Conservation (phyloP, 1,284 basidiomycete genomes). For the Ceratobasidium sp. region DNA sequence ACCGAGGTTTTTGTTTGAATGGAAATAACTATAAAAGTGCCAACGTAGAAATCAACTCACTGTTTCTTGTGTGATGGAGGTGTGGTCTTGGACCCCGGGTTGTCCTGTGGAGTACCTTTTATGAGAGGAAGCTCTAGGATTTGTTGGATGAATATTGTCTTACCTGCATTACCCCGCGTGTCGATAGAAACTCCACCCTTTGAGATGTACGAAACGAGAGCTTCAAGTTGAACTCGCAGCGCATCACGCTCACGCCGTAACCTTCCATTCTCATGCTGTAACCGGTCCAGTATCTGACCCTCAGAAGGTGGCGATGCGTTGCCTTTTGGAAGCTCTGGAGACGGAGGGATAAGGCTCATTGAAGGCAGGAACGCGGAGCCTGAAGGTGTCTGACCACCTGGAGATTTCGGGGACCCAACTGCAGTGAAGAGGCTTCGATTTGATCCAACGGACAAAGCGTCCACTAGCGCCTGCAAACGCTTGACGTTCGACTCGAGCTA, state of each 20-base stretch:
- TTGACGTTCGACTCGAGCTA: slow-evolving; percentile 23
- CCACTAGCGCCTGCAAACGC: slow-evolving; percentile 15
- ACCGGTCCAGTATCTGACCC: not conserved
- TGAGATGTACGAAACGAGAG: slow-evolving; percentile 13
- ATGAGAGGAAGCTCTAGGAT: not conserved
- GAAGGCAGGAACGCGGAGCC: not conserved
- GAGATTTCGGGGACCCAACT: not conserved
- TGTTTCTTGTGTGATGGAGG: too few species aligned
- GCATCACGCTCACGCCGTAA: slow-evolving; percentile 19
- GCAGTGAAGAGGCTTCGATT: not conserved
- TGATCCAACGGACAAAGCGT: slow-evolving; percentile 4
- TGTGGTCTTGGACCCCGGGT: too few species aligned
- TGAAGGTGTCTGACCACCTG: not conserved
- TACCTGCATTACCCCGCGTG: not conserved
- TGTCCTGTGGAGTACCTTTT: too few species aligned
- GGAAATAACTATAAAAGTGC: too few species aligned
- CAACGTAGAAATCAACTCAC: too few species aligned
- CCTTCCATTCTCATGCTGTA: slow-evolving; percentile 22
- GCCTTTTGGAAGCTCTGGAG: not conserved
- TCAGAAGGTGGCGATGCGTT: not conserved
- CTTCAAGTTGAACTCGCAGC: slow-evolving; percentile 16
- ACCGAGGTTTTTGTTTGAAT: too few species aligned
- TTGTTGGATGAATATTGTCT: not conserved
- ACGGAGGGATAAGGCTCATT: not conserved
- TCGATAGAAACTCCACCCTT: not conserved